Evolutionary conservation across 31 red algal species (phyloP).

Genomic region (Odonthalia washingtoniensis): DNA sequence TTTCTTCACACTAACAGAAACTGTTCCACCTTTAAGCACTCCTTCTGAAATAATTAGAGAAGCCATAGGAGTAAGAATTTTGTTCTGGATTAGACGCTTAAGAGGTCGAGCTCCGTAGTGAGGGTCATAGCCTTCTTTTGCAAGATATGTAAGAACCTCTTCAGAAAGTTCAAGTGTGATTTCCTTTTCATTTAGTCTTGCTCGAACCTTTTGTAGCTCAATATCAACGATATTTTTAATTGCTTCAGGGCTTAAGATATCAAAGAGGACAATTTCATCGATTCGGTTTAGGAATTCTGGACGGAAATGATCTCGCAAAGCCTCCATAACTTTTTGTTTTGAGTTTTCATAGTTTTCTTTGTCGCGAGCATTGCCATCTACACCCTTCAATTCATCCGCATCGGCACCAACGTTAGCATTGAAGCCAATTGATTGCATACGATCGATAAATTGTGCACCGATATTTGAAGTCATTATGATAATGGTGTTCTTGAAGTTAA

Average conservation of each 20-base stretch:
- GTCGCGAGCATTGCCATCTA: conserved; percentile 10
- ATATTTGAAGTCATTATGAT: conserved; percentile 99
- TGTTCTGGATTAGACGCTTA: conserved; percentile 38
- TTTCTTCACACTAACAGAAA: conserved; percentile 24
- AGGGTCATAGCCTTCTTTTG: conserved; percentile 68
- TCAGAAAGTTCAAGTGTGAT: conserved; percentile 68
- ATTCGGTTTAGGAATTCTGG: conserved; percentile 99
- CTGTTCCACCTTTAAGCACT: conserved; percentile 25
- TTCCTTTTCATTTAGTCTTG: conserved; percentile 81
- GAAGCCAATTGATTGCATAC: too few relatives aligned
- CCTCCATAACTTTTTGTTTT: conserved; percentile 80
- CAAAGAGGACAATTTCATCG: conserved; percentile 99
- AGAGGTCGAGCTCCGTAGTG: conserved; percentile 53
- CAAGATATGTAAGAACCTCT: conserved; percentile 85
- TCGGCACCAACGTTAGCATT: conserved; percentile 44
- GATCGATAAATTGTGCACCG: conserved; percentile 78
- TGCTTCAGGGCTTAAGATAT: conserved; percentile 72
- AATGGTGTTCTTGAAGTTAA: conserved; percentile 97
- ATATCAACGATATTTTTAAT: conserved; percentile 86
- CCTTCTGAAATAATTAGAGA: conserved; percentile 17
- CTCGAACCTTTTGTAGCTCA: conserved; percentile 80
- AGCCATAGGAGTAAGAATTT: conserved; percentile 36
- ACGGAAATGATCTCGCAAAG: conserved; percentile 88
- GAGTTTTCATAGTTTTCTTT: conserved; percentile 70
- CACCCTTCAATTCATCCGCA: conserved; percentile 51